phyloP scores from a whole-genome alignment of 2,329 filamentous ascomycete genomes.

The Pseudogymnoascus sp. region DNA sequence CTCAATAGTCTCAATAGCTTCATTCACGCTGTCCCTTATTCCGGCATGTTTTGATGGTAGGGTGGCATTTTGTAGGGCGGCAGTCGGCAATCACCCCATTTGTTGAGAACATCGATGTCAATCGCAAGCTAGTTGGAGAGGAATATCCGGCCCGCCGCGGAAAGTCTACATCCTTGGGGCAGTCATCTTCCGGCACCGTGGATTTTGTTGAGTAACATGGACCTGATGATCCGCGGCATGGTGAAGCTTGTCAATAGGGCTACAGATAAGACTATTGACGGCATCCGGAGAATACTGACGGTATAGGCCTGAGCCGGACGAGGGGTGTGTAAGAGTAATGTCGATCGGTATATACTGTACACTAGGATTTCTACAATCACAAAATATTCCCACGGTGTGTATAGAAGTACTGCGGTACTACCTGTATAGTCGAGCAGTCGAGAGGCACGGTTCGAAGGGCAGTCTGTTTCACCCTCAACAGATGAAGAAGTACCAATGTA shows the following conservation, averaged over 20 bases:
- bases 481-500: too few species aligned
- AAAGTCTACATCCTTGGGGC: not conserved
- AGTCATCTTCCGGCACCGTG: not conserved
- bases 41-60: not conserved
- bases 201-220: not conserved
- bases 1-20: not conserved
- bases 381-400: not conserved
- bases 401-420: too few species aligned
- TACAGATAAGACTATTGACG: not conserved
- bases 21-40: not conserved
- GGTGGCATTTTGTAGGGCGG: not conserved
- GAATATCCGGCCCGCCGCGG: not conserved
- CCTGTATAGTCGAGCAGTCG: too few species aligned
- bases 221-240: not conserved
- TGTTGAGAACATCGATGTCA: conserved; percentile 1
- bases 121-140: not conserved
- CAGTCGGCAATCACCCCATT: not conserved
- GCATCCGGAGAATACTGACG: not conserved
- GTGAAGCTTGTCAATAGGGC: not conserved
- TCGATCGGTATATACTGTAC: not conserved
- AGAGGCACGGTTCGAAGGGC: not conserved
- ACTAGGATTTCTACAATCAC: not conserved
- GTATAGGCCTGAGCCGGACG: not conserved
- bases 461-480: not conserved
- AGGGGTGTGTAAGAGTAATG: not conserved